Base-by-base conservation (phyloP, 1,284 basidiomycete genomes). In the Stereum hirsutum region DNA sequence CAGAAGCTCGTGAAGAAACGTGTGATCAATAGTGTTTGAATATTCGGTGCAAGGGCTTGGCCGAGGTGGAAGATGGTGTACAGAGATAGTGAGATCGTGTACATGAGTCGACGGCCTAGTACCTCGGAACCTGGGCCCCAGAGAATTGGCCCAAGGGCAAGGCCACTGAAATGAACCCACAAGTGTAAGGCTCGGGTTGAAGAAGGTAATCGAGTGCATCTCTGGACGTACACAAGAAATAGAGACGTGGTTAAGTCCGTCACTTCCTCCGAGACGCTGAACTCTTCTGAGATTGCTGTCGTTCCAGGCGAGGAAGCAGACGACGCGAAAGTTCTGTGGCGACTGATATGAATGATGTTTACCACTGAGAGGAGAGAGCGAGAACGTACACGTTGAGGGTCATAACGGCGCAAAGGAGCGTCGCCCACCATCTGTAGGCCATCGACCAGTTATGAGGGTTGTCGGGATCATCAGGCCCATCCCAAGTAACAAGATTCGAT, bases 1-100 rank as follows among this genome's bases (percentile, higher is more conserved):
- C 83, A 86, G 54, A 85, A 72, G 2, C 83, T 83, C 25, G 66
- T 66, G 7, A 89, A 56, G 58, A 86, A 85, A 5, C 85, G 74
- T 0, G 72, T 77, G 36, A 80, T 59, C 10, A 86, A 63, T 2
- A 88, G 61, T 0, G 80, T 81, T 43, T 71, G 60, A 24, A 85
- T 76, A 52, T 85, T 81, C 12, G 64, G 65, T 0, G 79, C 81
- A 7, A 84, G 66, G 0, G 77, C 73, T 60, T 79, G 78, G 2
- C 80, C 79, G 26, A 85, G 64, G 49, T 74, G 71, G 49, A 83
- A 73, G 5, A 83, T 50, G 2, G 75, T 75, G 59, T 80, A 80
- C 17, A 63, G 49, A 15, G 64, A 45, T 57, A 80, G 63, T 0
- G 75, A 57, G 12, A 72, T 49, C 45, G 75, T 45, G 54, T 80